Conservation (phyloP, 2,329 filamentous ascomycete genomes). For the Colletotrichum acutatum region DNA sequence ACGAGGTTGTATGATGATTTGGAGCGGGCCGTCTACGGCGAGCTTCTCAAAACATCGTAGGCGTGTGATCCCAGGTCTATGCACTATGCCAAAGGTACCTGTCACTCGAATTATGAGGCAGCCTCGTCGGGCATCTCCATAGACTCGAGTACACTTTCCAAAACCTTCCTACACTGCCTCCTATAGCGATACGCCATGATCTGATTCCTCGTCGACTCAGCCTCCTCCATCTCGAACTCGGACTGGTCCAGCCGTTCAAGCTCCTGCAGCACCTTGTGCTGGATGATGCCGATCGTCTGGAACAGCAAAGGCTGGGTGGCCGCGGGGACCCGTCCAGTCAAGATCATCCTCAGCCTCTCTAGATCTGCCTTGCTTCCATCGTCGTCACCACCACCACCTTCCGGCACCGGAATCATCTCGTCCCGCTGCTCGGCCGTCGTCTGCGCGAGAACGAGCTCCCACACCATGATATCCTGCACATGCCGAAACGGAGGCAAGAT, state of each 20-base stretch:
- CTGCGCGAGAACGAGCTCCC: conserved; percentile 57
- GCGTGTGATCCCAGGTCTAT: not conserved
- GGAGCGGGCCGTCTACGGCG: conserved; percentile 51
- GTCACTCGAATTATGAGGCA: not conserved
- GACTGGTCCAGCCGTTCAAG: conserved; percentile 59
- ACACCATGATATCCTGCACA: conserved; percentile 64
- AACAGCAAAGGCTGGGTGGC: conserved; percentile 44
- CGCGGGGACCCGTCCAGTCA: conserved; percentile 44
- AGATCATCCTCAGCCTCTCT: conserved; percentile 42
- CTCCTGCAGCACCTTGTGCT: conserved; percentile 54
- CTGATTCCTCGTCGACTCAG: conserved; percentile 58
- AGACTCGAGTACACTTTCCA: conserved; percentile 56
- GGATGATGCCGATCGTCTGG: conserved; percentile 53
- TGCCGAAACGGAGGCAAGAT: conserved; percentile 57
- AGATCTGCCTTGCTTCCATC: conserved; percentile 25
- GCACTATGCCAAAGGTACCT: no score
- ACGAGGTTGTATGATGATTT: conserved; percentile 51
- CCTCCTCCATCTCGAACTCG: conserved; percentile 55
- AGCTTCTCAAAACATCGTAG: conserved; percentile 20
- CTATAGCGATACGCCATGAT: conserved; percentile 61
- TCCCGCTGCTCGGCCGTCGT: conserved; percentile 46
- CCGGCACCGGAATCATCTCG: conserved; percentile 41
- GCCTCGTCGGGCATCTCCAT: conserved; percentile 41
- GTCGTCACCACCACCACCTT: conserved; percentile 30
- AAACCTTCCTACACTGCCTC: conserved; percentile 57